A percentile compares a stretch with the other conserved stretches of the same genome.
phyloP scores from a whole-genome alignment of 306 rosid genomes.

The Inga leiocalycina region DNA sequence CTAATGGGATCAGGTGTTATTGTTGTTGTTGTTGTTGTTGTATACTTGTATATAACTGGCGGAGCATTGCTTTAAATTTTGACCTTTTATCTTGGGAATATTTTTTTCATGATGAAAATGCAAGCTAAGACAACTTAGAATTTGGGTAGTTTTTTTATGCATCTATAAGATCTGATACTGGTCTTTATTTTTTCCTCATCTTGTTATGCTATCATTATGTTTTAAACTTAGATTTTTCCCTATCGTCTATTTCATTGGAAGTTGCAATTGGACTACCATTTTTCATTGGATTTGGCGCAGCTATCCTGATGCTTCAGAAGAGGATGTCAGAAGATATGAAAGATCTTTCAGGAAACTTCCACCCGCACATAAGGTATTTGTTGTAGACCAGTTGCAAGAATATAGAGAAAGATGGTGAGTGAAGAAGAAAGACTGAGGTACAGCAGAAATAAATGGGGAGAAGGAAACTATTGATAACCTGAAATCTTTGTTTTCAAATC shows the following conservation, averaged over 20 bases:
- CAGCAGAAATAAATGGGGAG: not conserved
- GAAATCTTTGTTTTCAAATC: not conserved
- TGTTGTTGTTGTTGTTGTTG: no score
- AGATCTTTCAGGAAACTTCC: constrained; percentile 78
- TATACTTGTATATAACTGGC: not conserved
- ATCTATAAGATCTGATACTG: not conserved
- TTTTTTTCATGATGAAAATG: not conserved
- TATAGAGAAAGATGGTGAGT: not conserved
- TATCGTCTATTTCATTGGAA: constrained; percentile 4
- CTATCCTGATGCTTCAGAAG: constrained; percentile 93
- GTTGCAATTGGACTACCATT: constrained; percentile 11
- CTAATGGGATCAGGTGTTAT: no score
- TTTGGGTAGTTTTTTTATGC: not conserved
- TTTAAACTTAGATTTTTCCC: not conserved
- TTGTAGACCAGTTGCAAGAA: not conserved
- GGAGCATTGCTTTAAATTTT: not conserved
- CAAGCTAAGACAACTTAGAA: not conserved
- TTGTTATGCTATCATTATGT: not conserved
- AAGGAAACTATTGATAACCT: not conserved
- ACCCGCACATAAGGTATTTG: constrained; percentile 78
- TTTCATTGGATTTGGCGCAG: constrained; percentile 44
- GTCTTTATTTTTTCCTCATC: not conserved
- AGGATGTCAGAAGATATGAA: constrained; percentile 85
- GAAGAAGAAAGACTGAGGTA: not conserved
- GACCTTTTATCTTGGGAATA: not conserved